Base-by-base conservation (phyloP, 805 yeast genomes). In the Pichia rugopelliculosa region DNA sequence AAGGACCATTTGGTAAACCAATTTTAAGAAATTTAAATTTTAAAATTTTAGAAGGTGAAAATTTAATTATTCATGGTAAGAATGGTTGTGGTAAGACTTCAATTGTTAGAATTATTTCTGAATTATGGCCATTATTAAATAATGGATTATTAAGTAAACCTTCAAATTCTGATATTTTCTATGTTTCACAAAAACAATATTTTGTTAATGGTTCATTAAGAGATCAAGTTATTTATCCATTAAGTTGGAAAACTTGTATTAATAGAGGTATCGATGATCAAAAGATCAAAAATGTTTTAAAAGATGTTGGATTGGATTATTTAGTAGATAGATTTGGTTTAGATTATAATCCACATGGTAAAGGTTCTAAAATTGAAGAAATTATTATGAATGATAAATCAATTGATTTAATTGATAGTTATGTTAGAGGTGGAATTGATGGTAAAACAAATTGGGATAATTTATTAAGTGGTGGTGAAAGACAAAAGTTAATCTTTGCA, bases 391-490 rank as follows among this genome's bases (percentile, higher is more conserved):
- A 60, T 44, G 69, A 64, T 15, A 51, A 52, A 37, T 24, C 20
- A n/a, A 50, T 59, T 33, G 45, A 55, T 26, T 54, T 62, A 20
- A 61, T 56, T 40, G 62, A 61, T 49, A 55, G 62, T 6, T 57
- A 56, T 48, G 49, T 50, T 25, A 57, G 59, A 23, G 53, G 60
- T 46, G 37, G 46, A 4, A 42, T 50, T 23, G 64, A 62, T 33
- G 67, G 64, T 30, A 59, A 59, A 36, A 58, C 59, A 39, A 57
- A 48, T 21, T 89, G 96, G 96, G 82, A 82, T 59, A 95, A 85
- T 61, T 84, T 89, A n/a, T 74, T 89, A 54, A 84, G 93, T 65
- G 97, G 97, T n/a, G 97, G 97, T 48, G 97, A 89, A 64, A 83
- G 87, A 66, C 97, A 89, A 70, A 79, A 96, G 60, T 76, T 89